Evolutionary conservation across 2,329 filamentous ascomycete species (phyloP).

Genomic region (Decorospora gaudefroyi): DNA sequence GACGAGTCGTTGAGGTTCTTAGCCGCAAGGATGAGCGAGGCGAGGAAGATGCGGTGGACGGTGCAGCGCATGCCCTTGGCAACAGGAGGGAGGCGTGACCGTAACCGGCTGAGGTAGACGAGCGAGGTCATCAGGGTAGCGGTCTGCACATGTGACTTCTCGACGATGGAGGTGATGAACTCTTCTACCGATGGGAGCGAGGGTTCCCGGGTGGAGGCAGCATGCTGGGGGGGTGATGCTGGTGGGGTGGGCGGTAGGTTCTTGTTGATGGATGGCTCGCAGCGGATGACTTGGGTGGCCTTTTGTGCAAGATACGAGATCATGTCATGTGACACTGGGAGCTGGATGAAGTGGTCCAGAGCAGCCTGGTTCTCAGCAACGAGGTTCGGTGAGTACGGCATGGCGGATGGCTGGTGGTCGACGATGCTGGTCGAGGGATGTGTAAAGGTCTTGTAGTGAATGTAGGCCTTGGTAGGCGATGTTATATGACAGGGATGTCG

Average conservation of each 20-base stretch:
- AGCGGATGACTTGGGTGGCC: slow-evolving; percentile 77
- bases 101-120: slow-evolving; percentile 87
- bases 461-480: slow-evolving; percentile 13
- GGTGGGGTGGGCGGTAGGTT: slow-evolving; percentile 63
- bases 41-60: slow-evolving; percentile 95
- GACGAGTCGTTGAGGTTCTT: slow-evolving; percentile 99
- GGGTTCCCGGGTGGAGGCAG: slow-evolving; percentile 55
- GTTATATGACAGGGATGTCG: slow-evolving; percentile 6
- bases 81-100: slow-evolving; percentile 83
- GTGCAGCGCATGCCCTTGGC: slow-evolving; percentile 97
- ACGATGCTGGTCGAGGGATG: slow-evolving; percentile 20
- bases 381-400: slow-evolving; percentile 54
- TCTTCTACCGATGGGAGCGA: slow-evolving; percentile 77
- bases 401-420: slow-evolving; percentile 37
- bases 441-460: slow-evolving; percentile 26
- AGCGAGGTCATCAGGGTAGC: slow-evolving; percentile 96
- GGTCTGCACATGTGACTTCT: slow-evolving; percentile 93
- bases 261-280: slow-evolving; percentile 62
- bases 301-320: slow-evolving; percentile 75
- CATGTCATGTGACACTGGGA: slow-evolving; percentile 75
- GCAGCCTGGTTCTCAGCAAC: slow-evolving; percentile 68
- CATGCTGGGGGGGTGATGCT: slow-evolving; percentile 60
- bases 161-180: slow-evolving; percentile 90
- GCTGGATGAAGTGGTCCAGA: slow-evolving; percentile 79
- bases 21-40: slow-evolving; percentile 79